A percentile compares a stretch with the other conserved stretches of the same genome.
These are phyloP conservation scores for Dactylorhiza incarnata DNA, from an alignment of 106 monocot genomes.

Conservation along the genomic window DNA sequence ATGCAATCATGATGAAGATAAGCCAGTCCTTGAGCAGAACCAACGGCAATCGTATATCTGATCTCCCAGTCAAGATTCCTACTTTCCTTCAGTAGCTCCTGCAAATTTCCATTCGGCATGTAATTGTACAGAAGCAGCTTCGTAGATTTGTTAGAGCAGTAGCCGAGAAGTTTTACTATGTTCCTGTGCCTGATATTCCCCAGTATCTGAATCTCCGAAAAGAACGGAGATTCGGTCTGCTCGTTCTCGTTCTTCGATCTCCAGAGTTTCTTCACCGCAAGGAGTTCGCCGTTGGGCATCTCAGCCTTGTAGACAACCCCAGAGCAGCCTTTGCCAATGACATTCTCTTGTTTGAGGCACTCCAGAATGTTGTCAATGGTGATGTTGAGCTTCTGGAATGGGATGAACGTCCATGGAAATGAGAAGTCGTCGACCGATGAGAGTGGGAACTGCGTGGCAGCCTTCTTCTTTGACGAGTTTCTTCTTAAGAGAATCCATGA, in stretches of 20 bases:
- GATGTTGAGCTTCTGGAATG: slow-evolving; percentile 65
- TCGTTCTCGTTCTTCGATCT: slow-evolving; percentile 47
- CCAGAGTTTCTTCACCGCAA: slow-evolving; percentile 73
- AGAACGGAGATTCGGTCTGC: slow-evolving; percentile 23
- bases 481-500: slow-evolving; percentile 46
- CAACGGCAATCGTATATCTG: slow-evolving; percentile 80
- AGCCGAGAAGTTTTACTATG: slow-evolving; percentile 61
- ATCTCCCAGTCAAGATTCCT: slow-evolving; percentile 86
- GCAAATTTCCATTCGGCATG: slow-evolving; percentile 60
- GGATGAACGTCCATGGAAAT: slow-evolving; percentile 58
- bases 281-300: slow-evolving; percentile 61
- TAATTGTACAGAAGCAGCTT: slow-evolving; percentile 69
- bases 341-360: slow-evolving; percentile 53
- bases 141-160: slow-evolving; percentile 49
- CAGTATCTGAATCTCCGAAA: slow-evolving; percentile 57
- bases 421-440: slow-evolving; percentile 60
- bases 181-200: slow-evolving; percentile 71
- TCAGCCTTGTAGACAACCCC: slow-evolving; percentile 69
- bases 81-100: slow-evolving; percentile 61
- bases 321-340: slow-evolving; percentile 63
- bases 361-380: slow-evolving; percentile 45
- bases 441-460: slow-evolving; percentile 10
- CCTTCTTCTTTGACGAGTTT: slow-evolving; percentile 27
- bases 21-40: slow-evolving; percentile 76
- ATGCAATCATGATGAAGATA: slow-evolving; percentile 96